Evolutionary conservation across 768 basidiomycete genomes (phyloP).

Genomic region (Pleurotus giganteus): DNA sequence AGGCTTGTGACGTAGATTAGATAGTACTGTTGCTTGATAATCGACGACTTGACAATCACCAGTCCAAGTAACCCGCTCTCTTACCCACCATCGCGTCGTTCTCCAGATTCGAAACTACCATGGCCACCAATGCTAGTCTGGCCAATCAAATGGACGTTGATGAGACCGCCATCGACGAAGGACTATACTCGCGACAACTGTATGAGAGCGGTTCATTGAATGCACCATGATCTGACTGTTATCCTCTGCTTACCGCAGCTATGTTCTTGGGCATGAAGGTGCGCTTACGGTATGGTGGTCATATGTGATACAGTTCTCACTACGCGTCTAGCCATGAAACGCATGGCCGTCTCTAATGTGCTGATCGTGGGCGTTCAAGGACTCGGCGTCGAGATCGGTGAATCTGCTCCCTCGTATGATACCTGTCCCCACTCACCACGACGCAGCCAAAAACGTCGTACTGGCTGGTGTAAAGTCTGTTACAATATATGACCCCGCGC

Average conservation of each 20-base stretch:
- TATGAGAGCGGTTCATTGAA: slow-evolving; percentile 36
- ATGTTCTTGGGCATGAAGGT: slow-evolving; percentile 98
- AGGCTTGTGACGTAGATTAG: too few relatives aligned
- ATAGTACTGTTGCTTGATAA: slow-evolving; percentile 4
- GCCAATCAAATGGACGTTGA: slow-evolving; percentile 76
- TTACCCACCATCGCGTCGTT: slow-evolving; percentile 14
- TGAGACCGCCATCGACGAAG: slow-evolving; percentile 88
- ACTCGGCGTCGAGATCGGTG: slow-evolving; percentile 92
- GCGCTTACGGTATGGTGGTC: slow-evolving; percentile 10
- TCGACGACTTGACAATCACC: too few relatives aligned
- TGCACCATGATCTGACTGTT: slow-evolving; percentile 13
- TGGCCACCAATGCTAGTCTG: slow-evolving; percentile 38
- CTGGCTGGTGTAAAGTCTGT: slow-evolving; percentile 98
- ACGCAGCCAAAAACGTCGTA: slow-evolving; percentile 86
- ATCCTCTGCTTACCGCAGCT: slow-evolving; percentile 43
- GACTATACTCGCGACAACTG: slow-evolving; percentile 92
- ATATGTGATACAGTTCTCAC: slow-evolving; percentile 6
- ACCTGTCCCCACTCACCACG: slow-evolving; percentile 6
- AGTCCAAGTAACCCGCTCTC: slow-evolving; percentile 14
- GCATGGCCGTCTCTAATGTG: slow-evolving; percentile 95
- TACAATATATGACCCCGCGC: slow-evolving; percentile 91
- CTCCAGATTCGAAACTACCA: slow-evolving; percentile 19
- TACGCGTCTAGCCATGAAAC: slow-evolving; percentile 85
- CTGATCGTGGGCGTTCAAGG: slow-evolving; percentile 91
- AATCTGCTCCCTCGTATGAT: slow-evolving; percentile 14